A percentile compares a stretch with the other conserved stretches of the same genome.
Evolutionary conservation across 345 rosid genomes (phyloP).

Genomic region (Salix viminalis): DNA sequence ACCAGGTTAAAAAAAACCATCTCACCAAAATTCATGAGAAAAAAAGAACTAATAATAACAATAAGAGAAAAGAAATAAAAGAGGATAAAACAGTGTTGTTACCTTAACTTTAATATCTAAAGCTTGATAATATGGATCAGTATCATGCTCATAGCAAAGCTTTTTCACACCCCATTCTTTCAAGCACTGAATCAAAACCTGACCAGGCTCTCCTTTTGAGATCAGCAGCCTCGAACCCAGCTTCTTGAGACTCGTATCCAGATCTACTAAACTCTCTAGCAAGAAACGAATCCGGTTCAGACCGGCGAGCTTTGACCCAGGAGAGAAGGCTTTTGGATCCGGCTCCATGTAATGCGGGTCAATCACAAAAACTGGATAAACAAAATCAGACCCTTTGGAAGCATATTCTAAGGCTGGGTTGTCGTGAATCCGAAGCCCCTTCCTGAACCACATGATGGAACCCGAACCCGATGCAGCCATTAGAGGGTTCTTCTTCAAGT

Average conservation of each 20-base stretch:
- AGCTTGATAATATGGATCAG: conserved; percentile 84
- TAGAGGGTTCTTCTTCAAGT: conserved; percentile 6
- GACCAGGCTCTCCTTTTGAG: conserved; percentile 58
- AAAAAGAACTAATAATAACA: not conserved
- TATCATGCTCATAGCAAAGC: conserved; percentile 83
- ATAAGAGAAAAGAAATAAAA: not conserved
- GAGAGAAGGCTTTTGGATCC: conserved; percentile 59
- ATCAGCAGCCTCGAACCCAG: conserved; percentile 61
- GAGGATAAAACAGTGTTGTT: not conserved
- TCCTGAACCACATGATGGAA: conserved; percentile 89
- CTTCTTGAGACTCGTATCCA: conserved; percentile 54
- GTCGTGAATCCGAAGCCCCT: conserved; percentile 90
- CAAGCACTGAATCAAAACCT: conserved; percentile 66
- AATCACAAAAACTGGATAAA: conserved; percentile 80
- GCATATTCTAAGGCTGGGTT: conserved; percentile 83
- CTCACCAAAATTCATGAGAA: not conserved
- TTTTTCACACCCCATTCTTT: conserved; percentile 72
- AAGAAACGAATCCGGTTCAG: conserved; percentile 78
- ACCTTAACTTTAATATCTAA: conserved; percentile 70
- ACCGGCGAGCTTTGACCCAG: conserved; percentile 67
- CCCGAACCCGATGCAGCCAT: conserved; percentile 44
- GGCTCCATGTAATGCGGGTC: conserved; percentile 87
- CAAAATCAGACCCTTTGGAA: conserved; percentile 34
- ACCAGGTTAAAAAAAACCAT: not conserved
- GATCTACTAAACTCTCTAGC: conserved; percentile 71